A percentile compares a stretch with the other conserved stretches of the same genome.
phyloP scores from a whole-genome alignment of 208 protist genomes.

The Trypanosoma avium region DNA sequence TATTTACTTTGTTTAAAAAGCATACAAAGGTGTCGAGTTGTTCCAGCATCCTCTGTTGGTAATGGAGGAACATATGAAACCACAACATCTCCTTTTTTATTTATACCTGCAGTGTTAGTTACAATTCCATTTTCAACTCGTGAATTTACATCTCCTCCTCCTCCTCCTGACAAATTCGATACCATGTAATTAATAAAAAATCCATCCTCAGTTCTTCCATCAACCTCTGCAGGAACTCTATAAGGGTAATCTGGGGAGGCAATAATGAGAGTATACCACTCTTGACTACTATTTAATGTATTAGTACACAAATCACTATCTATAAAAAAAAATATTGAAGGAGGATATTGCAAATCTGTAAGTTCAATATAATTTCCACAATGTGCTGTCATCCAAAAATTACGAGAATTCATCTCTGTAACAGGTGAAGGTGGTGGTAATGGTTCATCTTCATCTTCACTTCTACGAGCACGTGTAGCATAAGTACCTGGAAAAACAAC shows the following conservation, averaged over 20 bases:
- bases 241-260: slow-evolving; percentile 90
- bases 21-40: slow-evolving; percentile 81
- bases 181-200: slow-evolving; percentile 92
- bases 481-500: slow-evolving; percentile 82
- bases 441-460: slow-evolving; percentile 56
- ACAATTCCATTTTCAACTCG: slow-evolving; percentile 5
- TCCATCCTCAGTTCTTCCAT: slow-evolving; percentile 35
- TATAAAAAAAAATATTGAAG: slow-evolving; percentile 79
- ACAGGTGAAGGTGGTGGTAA: slow-evolving; percentile 54
- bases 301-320: too few relatives aligned
- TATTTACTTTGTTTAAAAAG: slow-evolving; percentile 64
- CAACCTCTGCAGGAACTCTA: slow-evolving; percentile 52
- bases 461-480: slow-evolving; percentile 44
- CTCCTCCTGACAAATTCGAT: slow-evolving; percentile 55
- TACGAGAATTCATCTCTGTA: slow-evolving; percentile 52
- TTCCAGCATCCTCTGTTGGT: slow-evolving; percentile 89
- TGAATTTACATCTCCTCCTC: background rate
- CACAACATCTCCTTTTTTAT: slow-evolving; percentile 66
- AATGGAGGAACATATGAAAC: slow-evolving; percentile 82
- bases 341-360: slow-evolving; percentile 79
- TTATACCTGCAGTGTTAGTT: slow-evolving; percentile 12
- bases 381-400: slow-evolving; percentile 92
- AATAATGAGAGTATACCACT: slow-evolving; percentile 82
- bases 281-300: background rate
- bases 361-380: slow-evolving; percentile 92